These are phyloP conservation scores for Candolleomyces aberdarensis DNA, from an alignment of 768 basidiomycete genomes.

Conservation along the genomic window DNA sequence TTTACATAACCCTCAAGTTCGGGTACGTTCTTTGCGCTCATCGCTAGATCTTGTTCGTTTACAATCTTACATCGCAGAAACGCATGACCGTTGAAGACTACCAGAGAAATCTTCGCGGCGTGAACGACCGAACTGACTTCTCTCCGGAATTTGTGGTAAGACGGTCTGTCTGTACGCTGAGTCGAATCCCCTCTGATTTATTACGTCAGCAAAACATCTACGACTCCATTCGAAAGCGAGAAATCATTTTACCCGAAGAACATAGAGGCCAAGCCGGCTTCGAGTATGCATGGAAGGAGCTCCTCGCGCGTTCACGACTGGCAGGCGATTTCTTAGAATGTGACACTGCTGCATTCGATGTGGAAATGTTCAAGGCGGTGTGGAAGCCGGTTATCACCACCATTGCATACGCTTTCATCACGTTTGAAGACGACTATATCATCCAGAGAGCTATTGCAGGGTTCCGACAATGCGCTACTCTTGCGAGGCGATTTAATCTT, in stretches of 20 bases:
- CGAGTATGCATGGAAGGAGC: conserved; percentile 98
- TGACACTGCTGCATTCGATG: conserved; percentile 79
- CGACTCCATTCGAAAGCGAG: conserved; percentile 89
- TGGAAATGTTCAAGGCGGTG: conserved; percentile 89
- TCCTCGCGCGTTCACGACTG: conserved; percentile 76
- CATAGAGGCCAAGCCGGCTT: conserved; percentile 96
- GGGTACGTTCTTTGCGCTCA: conserved; percentile 45
- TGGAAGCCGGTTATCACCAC: conserved; percentile 95
- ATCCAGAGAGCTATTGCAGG: conserved; percentile 93
- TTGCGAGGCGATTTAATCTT: conserved; percentile 84
- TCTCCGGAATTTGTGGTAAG: conserved; percentile 80
- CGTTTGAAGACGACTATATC: conserved; percentile 94
- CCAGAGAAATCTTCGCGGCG: conserved; percentile 85
- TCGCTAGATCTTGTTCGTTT: conserved; percentile 2
- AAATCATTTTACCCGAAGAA: conserved; percentile 97
- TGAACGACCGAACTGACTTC: conserved; percentile 85
- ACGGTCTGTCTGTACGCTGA: not conserved
- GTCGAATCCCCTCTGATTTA: not conserved
- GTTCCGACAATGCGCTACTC: conserved; percentile 94
- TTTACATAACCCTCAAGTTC: conserved; percentile 89
- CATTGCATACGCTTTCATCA: conserved; percentile 93
- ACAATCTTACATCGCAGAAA: conserved; percentile 55
- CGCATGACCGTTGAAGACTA: conserved; percentile 97
- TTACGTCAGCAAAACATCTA: conserved; percentile 76
- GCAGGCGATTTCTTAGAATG: conserved; percentile 77